Evolutionary conservation across 805 yeast species (phyloP).

Genomic region (Kurtzmaniella fragi): DNA sequence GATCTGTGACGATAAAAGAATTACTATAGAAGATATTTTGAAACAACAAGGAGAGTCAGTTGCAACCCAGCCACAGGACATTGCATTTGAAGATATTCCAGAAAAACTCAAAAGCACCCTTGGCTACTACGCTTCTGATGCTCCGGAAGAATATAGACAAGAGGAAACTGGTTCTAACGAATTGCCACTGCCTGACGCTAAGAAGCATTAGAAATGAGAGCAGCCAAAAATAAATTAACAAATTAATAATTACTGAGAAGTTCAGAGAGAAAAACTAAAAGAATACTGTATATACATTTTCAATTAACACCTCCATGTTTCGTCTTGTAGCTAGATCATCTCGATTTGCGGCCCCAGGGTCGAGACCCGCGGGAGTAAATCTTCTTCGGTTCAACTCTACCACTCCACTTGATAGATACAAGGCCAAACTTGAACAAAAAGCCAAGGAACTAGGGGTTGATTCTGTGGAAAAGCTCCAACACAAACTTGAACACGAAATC

Average conservation of each 20-base stretch:
- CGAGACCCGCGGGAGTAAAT: background rate
- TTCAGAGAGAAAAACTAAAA: background rate
- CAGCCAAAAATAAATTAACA: background rate
- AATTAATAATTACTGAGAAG: background rate
- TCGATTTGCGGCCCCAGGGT: background rate
- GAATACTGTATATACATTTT: background rate
- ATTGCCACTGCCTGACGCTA: slow-evolving; percentile 3
- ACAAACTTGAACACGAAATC: slow-evolving; percentile 57
- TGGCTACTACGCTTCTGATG: slow-evolving; percentile 67
- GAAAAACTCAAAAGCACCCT: slow-evolving; percentile 44
- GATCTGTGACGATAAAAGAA: slow-evolving; percentile 73
- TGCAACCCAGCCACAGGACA: slow-evolving; percentile 58
- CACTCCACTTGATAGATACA: slow-evolving; percentile 13
- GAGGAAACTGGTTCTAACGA: slow-evolving; percentile 7
- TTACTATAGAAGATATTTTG: slow-evolving; percentile 77
- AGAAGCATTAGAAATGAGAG: no score
- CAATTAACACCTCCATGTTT: background rate
- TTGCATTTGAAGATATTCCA: slow-evolving; percentile 66
- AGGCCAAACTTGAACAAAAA: slow-evolving; percentile 27
- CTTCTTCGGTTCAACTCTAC: background rate
- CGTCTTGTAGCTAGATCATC: background rate
- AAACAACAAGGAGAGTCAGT: slow-evolving; percentile 72
- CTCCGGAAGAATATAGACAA: slow-evolving; percentile 41
- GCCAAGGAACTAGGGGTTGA: slow-evolving; percentile 31
- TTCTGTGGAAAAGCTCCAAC: slow-evolving; percentile 56